A percentile compares a stretch with the other conserved stretches of the same genome.
Conservation (phyloP, 768 basidiomycete genomes). For the Lactifluus piperatus region DNA sequence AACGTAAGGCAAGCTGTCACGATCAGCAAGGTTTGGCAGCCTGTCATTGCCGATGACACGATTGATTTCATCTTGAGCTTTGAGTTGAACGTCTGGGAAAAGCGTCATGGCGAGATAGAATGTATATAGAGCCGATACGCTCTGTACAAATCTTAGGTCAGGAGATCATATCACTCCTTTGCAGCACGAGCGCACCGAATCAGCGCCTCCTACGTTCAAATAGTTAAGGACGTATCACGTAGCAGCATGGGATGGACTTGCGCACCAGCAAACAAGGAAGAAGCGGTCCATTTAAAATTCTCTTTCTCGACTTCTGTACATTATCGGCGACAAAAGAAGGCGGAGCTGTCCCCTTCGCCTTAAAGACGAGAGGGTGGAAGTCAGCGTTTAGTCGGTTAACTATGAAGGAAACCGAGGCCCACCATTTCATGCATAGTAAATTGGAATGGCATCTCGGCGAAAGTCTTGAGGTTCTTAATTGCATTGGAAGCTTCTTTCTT, state of each 20-base stretch:
- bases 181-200: constrained; percentile 7
- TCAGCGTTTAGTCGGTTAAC: neutral
- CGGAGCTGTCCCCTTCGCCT: constrained; percentile 1
- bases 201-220: constrained; percentile 7
- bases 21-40: constrained; percentile 17
- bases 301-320: neutral
- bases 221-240: neutral
- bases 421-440: constrained; percentile 6
- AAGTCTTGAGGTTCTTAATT: neutral
- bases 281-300: constrained; percentile 5
- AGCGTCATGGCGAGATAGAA: constrained; percentile 19
- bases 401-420: neutral
- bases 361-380: neutral
- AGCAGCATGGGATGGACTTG: neutral
- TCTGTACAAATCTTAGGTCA: neutral
- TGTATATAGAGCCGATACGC: constrained; percentile 5
- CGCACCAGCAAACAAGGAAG: constrained; percentile 8
- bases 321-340: constrained; percentile 4
- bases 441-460: constrained; percentile 1
- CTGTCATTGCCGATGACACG: constrained; percentile 14
- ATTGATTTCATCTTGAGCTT: constrained; percentile 21
- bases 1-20: constrained; percentile 17
- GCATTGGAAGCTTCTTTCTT: neutral
- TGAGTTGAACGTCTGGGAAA: constrained; percentile 15
- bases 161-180: no score